A percentile compares a stretch with the other conserved stretches of the same genome.
phyloP scores from a whole-genome alignment of 495 filamentous ascomycete species.

The Penicillium arizonense region DNA sequence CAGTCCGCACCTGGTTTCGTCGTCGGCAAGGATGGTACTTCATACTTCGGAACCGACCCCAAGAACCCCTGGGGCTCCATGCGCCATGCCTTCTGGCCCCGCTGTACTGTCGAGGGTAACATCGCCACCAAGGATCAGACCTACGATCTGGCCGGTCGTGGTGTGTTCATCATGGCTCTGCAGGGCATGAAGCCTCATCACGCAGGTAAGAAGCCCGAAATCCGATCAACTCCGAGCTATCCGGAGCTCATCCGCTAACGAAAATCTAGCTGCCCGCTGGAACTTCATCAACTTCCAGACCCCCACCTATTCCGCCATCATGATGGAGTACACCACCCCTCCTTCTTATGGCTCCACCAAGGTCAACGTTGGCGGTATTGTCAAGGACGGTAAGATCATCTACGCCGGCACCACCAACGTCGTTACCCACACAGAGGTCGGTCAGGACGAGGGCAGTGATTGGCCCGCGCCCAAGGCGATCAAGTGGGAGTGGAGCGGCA shows the following conservation, averaged over 20 bases:
- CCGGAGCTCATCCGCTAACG: constrained; percentile 4
- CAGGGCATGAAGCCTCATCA: constrained; percentile 99
- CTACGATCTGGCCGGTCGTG: constrained; percentile 78
- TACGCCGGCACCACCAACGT: constrained; percentile 62
- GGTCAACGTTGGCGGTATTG: constrained; percentile 80
- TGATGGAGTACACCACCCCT: constrained; percentile 98
- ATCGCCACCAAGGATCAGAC: constrained; percentile 81
- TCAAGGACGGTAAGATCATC: constrained; percentile 77
- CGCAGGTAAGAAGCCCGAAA: constrained; percentile 56
- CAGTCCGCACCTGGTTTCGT: constrained; percentile 77
- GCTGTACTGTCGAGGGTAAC: constrained; percentile 74
- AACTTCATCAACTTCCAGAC: constrained; percentile 92
- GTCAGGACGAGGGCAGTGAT: constrained; percentile 71
- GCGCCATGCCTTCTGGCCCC: constrained; percentile 90
- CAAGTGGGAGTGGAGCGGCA: constrained; percentile 77
- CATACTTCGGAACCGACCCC: constrained; percentile 80
- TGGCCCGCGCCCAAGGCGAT: constrained; percentile 84
- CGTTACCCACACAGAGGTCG: constrained; percentile 64
- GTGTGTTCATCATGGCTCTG: constrained; percentile 75
- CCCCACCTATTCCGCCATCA: constrained; percentile 76
- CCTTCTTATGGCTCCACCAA: constrained; percentile 87
- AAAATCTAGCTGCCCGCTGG: constrained; percentile 72
- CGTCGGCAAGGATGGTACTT: constrained; percentile 82
- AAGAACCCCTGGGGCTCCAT: constrained; percentile 87
- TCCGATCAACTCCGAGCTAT: too few relatives aligned